Percentiles rank a stretch among this genome's conserved stretches.
Evolutionary conservation across 2,329 filamentous ascomycete genomes (phyloP).

Genomic region (Fusarium fujikuroi): DNA sequence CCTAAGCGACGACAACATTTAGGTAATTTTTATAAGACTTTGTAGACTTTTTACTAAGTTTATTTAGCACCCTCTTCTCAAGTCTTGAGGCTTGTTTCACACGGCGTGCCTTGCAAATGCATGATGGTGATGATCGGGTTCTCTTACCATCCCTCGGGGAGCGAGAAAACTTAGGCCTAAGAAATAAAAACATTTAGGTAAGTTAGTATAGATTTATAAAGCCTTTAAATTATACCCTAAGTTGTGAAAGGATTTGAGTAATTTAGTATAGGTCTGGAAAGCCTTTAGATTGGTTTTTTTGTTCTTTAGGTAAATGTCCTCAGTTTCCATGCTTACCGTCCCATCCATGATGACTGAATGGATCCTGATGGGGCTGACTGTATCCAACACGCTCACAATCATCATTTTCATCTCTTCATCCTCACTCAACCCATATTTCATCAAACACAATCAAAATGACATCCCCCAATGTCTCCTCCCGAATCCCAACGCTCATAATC

Average conservation of each 20-base stretch:
- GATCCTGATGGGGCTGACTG: constrained; percentile 8
- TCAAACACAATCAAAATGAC: background rate
- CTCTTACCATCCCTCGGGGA: background rate
- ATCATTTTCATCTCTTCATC: background rate
- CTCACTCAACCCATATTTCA: background rate
- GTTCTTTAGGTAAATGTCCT: too few relatives aligned
- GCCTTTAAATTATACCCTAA: too few relatives aligned
- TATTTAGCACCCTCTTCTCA: background rate
- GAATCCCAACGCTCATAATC: constrained; percentile 23
- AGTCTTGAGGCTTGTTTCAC: too few relatives aligned
- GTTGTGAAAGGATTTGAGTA: too few relatives aligned
- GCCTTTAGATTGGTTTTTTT: too few relatives aligned
- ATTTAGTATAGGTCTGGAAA: too few relatives aligned
- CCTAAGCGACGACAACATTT: rapidly evolving
- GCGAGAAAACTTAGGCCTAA: too few relatives aligned
- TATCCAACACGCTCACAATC: background rate
- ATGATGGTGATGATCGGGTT: background rate
- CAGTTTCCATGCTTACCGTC: too few relatives aligned
- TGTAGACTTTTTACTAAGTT: too few relatives aligned
- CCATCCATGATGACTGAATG: background rate
- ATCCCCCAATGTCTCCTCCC: constrained; percentile 6
- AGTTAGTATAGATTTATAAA: too few relatives aligned
- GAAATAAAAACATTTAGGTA: background rate
- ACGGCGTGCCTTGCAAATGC: background rate
- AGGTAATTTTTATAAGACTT: rapidly evolving